phyloP scores from a whole-genome alignment of 192 early-diverging fungal genomes.

The Entomortierella lignicola region DNA sequence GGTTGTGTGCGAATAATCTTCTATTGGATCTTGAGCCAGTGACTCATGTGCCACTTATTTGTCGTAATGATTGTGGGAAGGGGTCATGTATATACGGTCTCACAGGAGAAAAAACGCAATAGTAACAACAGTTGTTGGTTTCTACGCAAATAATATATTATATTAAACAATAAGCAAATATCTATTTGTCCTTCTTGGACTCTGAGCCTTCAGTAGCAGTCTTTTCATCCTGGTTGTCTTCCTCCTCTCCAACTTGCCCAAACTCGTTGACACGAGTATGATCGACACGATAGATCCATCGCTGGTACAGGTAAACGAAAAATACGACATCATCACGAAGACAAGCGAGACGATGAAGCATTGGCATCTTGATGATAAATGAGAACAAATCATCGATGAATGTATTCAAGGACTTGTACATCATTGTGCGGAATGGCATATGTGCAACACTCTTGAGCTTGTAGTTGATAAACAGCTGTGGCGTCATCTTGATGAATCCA shows the following conservation, averaged over 20 bases:
- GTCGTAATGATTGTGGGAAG: too few species aligned
- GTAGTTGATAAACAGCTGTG: slow-evolving; percentile 94
- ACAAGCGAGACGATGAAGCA: slow-evolving; percentile 84
- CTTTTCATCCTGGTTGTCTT: slow-evolving; percentile 32
- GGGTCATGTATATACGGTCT: too few species aligned
- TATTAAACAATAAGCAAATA: neutral
- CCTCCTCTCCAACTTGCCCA: slow-evolving; percentile 74
- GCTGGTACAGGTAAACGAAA: slow-evolving; percentile 87
- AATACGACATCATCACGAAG: slow-evolving; percentile 90
- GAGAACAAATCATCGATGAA: slow-evolving; percentile 91
- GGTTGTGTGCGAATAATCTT: too few species aligned
- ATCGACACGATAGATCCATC: slow-evolving; percentile 85
- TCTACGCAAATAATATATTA: neutral
- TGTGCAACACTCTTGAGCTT: slow-evolving; percentile 86
- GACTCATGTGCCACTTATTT: too few species aligned
- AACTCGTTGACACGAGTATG: slow-evolving; percentile 90
- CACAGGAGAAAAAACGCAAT: neutral
- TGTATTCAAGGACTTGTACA: slow-evolving; percentile 86
- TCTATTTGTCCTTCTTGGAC: slow-evolving; percentile 58
- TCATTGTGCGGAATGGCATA: slow-evolving; percentile 94
- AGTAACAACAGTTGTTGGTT: too few species aligned
- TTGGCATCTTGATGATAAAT: slow-evolving; percentile 96
- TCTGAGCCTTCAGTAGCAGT: slow-evolving; percentile 17
- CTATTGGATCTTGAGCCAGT: too few species aligned
- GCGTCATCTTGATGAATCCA: slow-evolving; percentile 86